Percentiles rank a stretch among this genome's conserved stretches.
Conservation (phyloP, 2,329 filamentous ascomycete genomes). For the Aspergillus sp. region DNA sequence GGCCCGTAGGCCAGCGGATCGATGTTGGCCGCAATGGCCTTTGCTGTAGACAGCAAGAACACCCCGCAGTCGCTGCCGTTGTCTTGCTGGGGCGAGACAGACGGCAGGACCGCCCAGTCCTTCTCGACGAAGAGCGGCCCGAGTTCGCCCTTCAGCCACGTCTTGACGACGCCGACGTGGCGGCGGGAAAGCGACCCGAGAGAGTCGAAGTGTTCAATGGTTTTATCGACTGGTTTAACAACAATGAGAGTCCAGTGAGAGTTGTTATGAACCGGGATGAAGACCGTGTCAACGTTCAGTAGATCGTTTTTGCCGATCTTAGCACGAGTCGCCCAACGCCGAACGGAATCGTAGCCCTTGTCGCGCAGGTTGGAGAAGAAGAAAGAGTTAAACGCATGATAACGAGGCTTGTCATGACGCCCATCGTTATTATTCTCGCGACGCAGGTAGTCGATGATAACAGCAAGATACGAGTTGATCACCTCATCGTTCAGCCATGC, state of each 20-base stretch:
- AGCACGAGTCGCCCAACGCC: constrained; percentile 46
- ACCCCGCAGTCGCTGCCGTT: constrained; percentile 53
- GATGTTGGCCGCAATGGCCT: constrained; percentile 46
- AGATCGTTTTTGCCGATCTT: constrained; percentile 47
- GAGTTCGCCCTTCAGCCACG: constrained; percentile 46
- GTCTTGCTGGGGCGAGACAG: constrained; percentile 44
- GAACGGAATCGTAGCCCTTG: constrained; percentile 28
- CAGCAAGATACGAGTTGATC: constrained; percentile 46
- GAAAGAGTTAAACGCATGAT: constrained; percentile 46
- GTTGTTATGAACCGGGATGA: constrained; percentile 48
- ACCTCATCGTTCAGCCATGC: constrained; percentile 49
- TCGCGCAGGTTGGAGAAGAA: constrained; percentile 45
- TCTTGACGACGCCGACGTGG: constrained; percentile 38
- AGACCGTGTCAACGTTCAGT: constrained; percentile 47
- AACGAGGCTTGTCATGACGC: constrained; percentile 36
- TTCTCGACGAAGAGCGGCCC: constrained; percentile 39
- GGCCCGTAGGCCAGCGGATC: constrained; percentile 45
- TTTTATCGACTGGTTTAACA: constrained; percentile 42
- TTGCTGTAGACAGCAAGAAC: constrained; percentile 50
- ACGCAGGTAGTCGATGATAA: constrained; percentile 42
- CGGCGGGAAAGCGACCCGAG: constrained; percentile 33
- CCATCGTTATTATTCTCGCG: constrained; percentile 32
- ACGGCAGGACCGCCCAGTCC: constrained; percentile 45
- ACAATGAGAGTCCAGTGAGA: constrained; percentile 52
- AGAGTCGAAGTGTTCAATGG: constrained; percentile 51